Base-by-base conservation (phyloP, 2,329 filamentous ascomycete genomes). In the Penicillium sp. region DNA sequence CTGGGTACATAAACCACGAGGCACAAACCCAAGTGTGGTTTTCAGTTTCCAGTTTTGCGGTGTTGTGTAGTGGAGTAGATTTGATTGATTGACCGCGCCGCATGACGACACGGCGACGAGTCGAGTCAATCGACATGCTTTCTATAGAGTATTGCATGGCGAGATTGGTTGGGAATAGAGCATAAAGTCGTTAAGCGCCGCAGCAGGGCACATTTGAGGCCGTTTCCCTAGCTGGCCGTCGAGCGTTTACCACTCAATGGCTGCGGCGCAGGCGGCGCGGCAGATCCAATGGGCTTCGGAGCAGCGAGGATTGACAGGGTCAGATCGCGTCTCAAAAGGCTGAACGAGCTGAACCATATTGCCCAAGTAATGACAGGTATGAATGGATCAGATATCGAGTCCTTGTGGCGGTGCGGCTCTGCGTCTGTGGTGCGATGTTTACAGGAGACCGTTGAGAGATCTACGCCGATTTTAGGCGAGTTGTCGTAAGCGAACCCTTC, bases 201-300 rank as follows among this genome's bases (percentile, higher is more conserved):
- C 56, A 58, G 56, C 48, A 58, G 56, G 48, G 56, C 56, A 29
- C 19, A 51, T 41, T 45, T n/a, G 47, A 51, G 56, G 26, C 44
- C 21, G 47, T 30, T 11, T 15, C 15, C 35, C 35, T 9, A 41
- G 35, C 35, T 41, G 8, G 35, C 13, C 15, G 11, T 46, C 29
- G 4, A 21, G 26, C 21, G 9, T 45, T 21, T 46, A 56, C 35
- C 35, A 45, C 35, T 35, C 35, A 13, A n/a, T 56, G 6, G 21
- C 13, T 58, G 48, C 41, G 56, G 56, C 56, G 41, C 47, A 52
- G 46, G 56, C 35, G 56, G 56, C 56, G 38, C 48, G 9, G 48
- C 19, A 15, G 8, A 41, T 11, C 15, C 2, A 9, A 41, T 41
- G 35, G 35, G 11, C 35, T 11, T 41, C 13, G 35, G 15, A 41